Evolutionary conservation across 2,329 filamentous ascomycete species (phyloP).

Genomic region (Fusarium abutilonis): DNA sequence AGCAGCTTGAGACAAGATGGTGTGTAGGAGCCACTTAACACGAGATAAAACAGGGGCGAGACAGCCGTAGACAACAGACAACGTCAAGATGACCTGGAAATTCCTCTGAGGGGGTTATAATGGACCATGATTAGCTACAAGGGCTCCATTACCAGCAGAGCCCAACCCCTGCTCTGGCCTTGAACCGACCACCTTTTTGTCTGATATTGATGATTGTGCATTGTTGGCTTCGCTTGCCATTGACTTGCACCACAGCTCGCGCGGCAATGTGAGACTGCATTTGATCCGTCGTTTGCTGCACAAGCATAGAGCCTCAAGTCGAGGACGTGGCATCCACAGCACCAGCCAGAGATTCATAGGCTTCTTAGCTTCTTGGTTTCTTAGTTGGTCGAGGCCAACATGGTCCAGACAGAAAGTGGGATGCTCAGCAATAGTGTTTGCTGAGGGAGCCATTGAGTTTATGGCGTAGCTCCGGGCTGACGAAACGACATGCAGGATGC

Average conservation of each 20-base stretch:
- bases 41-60: conserved; percentile 43
- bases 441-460: conserved; percentile 23
- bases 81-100: conserved; percentile 36
- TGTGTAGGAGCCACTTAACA: conserved; percentile 49
- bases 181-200: conserved; percentile 6
- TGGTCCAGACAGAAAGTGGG: conserved; percentile 6
- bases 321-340: conserved; percentile 32
- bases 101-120: conserved; percentile 8
- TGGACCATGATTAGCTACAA: conserved; percentile 10
- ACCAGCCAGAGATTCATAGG: conserved; percentile 20
- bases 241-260: conserved; percentile 12
- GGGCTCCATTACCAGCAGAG: conserved; percentile 13
- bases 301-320: conserved; percentile 18
- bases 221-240: background rate
- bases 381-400: conserved; percentile 3
- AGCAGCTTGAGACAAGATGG: conserved; percentile 34
- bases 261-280: conserved; percentile 16
- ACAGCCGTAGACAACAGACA: conserved; percentile 13
- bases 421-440: conserved; percentile 4
- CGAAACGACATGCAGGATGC: conserved; percentile 1
- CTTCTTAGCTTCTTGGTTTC: conserved; percentile 11
- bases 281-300: conserved; percentile 21
- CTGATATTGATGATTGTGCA: conserved; percentile 1
- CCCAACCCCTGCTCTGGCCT: conserved; percentile 10
- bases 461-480: conserved; percentile 23